phyloP scores from a whole-genome alignment of 106 monocot genomes.

The Dendrobium nobile region DNA sequence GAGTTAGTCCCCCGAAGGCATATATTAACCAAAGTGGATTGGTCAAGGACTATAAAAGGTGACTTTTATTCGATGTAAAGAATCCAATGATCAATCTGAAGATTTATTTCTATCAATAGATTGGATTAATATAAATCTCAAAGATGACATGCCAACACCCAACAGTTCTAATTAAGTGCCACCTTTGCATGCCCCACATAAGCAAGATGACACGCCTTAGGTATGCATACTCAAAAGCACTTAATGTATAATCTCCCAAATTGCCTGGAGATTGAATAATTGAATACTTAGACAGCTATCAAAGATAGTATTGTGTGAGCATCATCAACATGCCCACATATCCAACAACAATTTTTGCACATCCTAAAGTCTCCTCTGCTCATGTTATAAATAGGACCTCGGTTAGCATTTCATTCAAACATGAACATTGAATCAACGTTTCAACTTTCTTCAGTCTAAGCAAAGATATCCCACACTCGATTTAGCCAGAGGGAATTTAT shows the following conservation, averaged over 20 bases:
- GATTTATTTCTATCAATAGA: no score
- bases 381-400: neutral
- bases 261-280: neutral
- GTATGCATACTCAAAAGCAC: neutral
- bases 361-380: neutral
- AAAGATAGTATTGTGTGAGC: neutral
- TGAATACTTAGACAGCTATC: neutral
- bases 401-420: neutral
- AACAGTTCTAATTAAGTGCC: no score
- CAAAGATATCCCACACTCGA: neutral
- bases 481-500: neutral
- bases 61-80: no score
- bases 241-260: neutral
- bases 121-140: no score
- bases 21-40: no score
- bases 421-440: neutral
- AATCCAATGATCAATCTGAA: no score
- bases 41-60: no score
- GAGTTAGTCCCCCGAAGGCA: no score
- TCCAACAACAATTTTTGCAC: neutral
- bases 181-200: no score
- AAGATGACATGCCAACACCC: no score
- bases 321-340: neutral
- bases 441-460: neutral
- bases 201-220: no score